These are phyloP conservation scores for Kwoniella bestiolae DNA, from an alignment of 768 basidiomycete genomes.

Conservation along the genomic window DNA sequence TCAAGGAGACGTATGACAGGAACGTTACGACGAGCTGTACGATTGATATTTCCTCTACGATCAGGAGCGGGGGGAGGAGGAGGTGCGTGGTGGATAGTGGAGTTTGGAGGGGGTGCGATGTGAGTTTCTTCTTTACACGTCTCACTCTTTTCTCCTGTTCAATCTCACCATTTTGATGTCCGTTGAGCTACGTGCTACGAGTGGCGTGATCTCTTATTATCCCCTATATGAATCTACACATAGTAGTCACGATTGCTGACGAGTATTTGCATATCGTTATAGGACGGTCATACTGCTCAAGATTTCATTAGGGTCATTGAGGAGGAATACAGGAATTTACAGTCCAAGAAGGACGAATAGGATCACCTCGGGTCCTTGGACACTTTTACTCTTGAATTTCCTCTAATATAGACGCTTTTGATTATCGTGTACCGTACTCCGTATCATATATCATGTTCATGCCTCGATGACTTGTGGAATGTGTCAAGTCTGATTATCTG, in stretches of 20 bases:
- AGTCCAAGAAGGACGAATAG: conserved; percentile 13
- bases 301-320: conserved; percentile 82
- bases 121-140: too few relatives aligned
- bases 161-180: too few relatives aligned
- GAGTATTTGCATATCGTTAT: background rate
- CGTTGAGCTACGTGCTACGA: too few relatives aligned
- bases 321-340: conserved; percentile 68
- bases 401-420: too few relatives aligned
- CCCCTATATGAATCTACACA: too few relatives aligned
- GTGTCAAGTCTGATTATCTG: background rate
- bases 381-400: background rate
- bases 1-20: conserved; percentile 60
- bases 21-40: conserved; percentile 87
- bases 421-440: background rate
- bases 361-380: too few relatives aligned
- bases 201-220: too few relatives aligned
- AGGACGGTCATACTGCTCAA: conserved; percentile 73
- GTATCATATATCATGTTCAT: too few relatives aligned
- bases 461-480: too few relatives aligned
- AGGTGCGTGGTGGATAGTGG: conserved; percentile 74
- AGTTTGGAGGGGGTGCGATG: conserved; percentile 50
- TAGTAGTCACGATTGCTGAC: too few relatives aligned
- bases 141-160: too few relatives aligned
- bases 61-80: conserved; percentile 57
- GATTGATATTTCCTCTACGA: conserved; percentile 67